Evolutionary conservation across 2,329 filamentous ascomycete species (phyloP).

Genomic region (Fusarium brevicatenulatum): DNA sequence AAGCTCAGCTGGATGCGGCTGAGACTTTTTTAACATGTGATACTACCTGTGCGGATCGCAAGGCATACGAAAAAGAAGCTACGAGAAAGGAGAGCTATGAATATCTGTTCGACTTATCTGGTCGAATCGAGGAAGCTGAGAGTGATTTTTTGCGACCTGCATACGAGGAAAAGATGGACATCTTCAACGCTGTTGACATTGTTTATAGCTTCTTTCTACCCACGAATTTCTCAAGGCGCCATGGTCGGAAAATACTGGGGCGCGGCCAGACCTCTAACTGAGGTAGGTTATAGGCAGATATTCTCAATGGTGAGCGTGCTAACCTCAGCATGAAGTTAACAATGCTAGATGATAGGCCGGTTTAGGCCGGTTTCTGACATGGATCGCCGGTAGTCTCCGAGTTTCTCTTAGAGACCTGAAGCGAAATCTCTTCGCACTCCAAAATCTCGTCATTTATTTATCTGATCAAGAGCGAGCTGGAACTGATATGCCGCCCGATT

Average conservation of each 20-base stretch:
- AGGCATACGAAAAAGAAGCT: slow-evolving; percentile 41
- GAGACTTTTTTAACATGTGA: slow-evolving; percentile 44
- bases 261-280: slow-evolving; percentile 47
- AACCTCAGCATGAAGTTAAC: slow-evolving; percentile 19
- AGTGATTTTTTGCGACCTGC: slow-evolving; percentile 37
- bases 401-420: slow-evolving; percentile 38
- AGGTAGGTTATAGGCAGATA: slow-evolving; percentile 37
- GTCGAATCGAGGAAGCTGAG: slow-evolving; percentile 37
- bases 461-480: slow-evolving; percentile 42
- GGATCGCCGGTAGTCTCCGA: slow-evolving; percentile 24
- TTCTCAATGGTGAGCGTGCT: neutral
- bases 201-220: slow-evolving; percentile 58
- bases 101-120: slow-evolving; percentile 38
- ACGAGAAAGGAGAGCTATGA: slow-evolving; percentile 40
- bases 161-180: slow-evolving; percentile 50
- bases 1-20: slow-evolving; percentile 39
- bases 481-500: slow-evolving; percentile 49
- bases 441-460: slow-evolving; percentile 45
- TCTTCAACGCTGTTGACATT: slow-evolving; percentile 54
- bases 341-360: neutral
- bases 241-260: slow-evolving; percentile 58
- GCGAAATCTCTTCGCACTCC: slow-evolving; percentile 44
- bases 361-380: neutral
- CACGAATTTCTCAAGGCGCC: slow-evolving; percentile 46
- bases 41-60: slow-evolving; percentile 42